These are phyloP conservation scores for Scutellaria barbata DNA, from an alignment of 257 asterid species.

Conservation along the genomic window DNA sequence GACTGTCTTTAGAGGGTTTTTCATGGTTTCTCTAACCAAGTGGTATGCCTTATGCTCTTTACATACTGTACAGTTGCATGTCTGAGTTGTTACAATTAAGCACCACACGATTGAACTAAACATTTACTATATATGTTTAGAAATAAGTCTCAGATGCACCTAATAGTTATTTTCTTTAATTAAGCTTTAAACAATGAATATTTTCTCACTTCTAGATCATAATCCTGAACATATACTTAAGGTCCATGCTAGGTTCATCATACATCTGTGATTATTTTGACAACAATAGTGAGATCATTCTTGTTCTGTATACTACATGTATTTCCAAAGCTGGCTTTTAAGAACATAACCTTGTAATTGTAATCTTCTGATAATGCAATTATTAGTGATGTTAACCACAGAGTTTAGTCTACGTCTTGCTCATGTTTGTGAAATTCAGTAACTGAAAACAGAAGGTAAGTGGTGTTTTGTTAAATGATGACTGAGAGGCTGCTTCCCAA, in stretches of 20 bases:
- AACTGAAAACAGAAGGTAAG: not conserved
- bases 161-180: not conserved
- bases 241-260: not conserved
- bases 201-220: too few species aligned
- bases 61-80: not conserved
- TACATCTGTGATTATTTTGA: not conserved
- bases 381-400: too few species aligned
- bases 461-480: not conserved
- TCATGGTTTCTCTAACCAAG: constrained; percentile 91
- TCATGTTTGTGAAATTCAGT: not conserved
- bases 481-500: not conserved
- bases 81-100: not conserved
- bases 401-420: not conserved
- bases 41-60: constrained; percentile 55
- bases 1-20: constrained; percentile 91
- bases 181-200: not conserved
- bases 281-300: not conserved
- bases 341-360: not conserved
- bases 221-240: not conserved
- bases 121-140: not conserved
- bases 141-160: not conserved
- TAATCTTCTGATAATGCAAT: not conserved
- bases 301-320: not conserved
- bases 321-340: not conserved
- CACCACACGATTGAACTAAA: not conserved